Conservation (phyloP, 202 grass and related monocot genomes). For the Schoenoplectus tabernaemontani region DNA sequence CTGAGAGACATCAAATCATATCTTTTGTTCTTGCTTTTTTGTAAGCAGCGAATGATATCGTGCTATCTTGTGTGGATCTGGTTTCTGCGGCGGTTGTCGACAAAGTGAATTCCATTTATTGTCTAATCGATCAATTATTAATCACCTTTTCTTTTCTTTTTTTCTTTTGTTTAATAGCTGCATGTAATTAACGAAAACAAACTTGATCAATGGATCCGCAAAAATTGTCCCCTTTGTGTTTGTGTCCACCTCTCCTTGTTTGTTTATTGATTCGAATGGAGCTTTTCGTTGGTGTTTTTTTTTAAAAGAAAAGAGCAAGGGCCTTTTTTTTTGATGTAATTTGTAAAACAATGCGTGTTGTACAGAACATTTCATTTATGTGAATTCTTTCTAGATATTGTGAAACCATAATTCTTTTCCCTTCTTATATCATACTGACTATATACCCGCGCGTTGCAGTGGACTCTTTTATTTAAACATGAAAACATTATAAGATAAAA, state of each 20-base stretch:
- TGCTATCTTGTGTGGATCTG: not conserved
- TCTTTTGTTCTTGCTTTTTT: slow-evolving; percentile 8
- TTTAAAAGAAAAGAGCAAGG: too few species aligned
- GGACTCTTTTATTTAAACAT: too few species aligned
- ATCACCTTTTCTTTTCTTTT: not conserved
- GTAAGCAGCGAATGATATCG: not conserved
- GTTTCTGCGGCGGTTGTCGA: not conserved
- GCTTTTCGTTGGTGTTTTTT: too few species aligned
- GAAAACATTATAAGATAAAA: too few species aligned
- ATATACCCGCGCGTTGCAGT: too few species aligned
- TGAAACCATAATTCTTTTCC: too few species aligned
- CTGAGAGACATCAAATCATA: not conserved
- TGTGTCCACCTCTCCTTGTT: not conserved
- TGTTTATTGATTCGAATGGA: not conserved
- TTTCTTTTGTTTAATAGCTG: not conserved
- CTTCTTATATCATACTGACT: too few species aligned
- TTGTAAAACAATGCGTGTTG: too few species aligned
- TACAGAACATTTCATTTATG: too few species aligned
- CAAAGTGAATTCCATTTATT: not conserved
- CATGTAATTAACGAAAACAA: not conserved
- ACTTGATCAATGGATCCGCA: not conserved
- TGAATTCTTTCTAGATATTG: too few species aligned
- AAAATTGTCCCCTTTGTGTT: not conserved
- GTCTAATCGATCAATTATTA: not conserved
- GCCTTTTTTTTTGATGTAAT: not conserved